phyloP scores from a whole-genome alignment of 495 filamentous ascomycete species.

The Aspergillus cristatus region DNA sequence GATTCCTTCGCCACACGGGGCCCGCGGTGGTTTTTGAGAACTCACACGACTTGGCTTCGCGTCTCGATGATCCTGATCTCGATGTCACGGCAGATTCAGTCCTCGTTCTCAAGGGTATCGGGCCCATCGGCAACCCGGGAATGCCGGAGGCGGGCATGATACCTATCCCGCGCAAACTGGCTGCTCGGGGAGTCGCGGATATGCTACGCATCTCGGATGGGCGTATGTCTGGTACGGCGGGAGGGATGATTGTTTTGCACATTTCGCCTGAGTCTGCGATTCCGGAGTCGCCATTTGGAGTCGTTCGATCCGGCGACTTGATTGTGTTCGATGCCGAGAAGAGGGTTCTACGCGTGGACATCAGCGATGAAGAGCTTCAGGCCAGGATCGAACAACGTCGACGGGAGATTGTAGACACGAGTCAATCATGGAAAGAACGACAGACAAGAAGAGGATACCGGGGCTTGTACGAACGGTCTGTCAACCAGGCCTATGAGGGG shows the following conservation, averaged over 20 bases:
- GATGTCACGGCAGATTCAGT: conserved; percentile 44
- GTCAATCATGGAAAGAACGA: conserved; percentile 22
- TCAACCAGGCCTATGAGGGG: conserved; percentile 55
- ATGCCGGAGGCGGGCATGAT: conserved; percentile 57
- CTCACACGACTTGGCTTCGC: conserved; percentile 43
- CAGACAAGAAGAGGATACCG: conserved; percentile 46
- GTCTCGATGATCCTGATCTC: conserved; percentile 49
- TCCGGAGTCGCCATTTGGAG: conserved; percentile 44
- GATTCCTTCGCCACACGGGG: conserved; percentile 43
- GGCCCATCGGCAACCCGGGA: conserved; percentile 55
- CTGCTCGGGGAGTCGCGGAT: conserved; percentile 45
- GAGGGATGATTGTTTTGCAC: conserved; percentile 59
- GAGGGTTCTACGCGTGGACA: conserved; percentile 34
- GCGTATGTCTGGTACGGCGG: conserved; percentile 60
- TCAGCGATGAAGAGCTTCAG: conserved; percentile 39
- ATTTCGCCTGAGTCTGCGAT: conserved; percentile 53
- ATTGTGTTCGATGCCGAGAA: conserved; percentile 45
- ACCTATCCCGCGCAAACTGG: conserved; percentile 56
- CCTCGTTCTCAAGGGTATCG: conserved; percentile 51
- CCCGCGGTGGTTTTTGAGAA: conserved; percentile 51
- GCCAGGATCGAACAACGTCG: conserved; percentile 28
- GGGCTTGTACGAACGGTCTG: conserved; percentile 53
- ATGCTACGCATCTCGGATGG: conserved; percentile 62
- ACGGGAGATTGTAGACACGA: conserved; percentile 6
- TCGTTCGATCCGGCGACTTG: conserved; percentile 49